Base-by-base conservation (phyloP, 306 rosid species). In the Phaseolus lunatus region DNA sequence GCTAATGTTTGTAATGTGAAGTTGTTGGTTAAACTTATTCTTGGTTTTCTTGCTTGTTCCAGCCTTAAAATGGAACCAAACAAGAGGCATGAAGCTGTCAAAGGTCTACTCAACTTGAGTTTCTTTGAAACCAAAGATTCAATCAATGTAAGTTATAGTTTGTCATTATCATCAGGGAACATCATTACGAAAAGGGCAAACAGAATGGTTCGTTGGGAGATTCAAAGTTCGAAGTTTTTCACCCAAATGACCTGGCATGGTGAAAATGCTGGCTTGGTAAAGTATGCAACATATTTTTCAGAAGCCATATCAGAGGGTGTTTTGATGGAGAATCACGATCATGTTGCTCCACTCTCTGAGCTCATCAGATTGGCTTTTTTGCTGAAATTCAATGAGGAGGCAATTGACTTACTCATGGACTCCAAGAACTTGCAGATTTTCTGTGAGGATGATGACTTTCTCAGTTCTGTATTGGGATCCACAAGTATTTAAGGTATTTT, bases 31-130 rank as follows among this genome's bases (percentile, higher is more conserved):
- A 85, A 70, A 81, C 89, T 93, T 27, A 85, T 87, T 63, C 91
- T 92, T 72, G 88, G 94, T 18, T 92, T 87, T 67, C 89, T 92
- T 37, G 87, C 93, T 20, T 80, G 74, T 74, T 87, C 92, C 18
- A 48, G 80, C 48, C 45, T 86, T n/a, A 65, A 85, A 76, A 82
- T 90, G 87, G 91, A 89, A 56, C 82, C 74, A 12, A 64, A 67
- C 5, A 82, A 75, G 73, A 84, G 97, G 67, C 91, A 62, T 19
- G 74, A 89, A 77, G 84, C 85, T 64, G 88, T 93, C 59, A 41
- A 72, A 69, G 27, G 82, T 23, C 88, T 90, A 72, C 70, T 86
- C 7, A 70, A 83, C 47, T 54, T 88, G 22, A 72, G 76, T 65
- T 85, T 89, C 35, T 13, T 52, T 44, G 88, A 85, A 83, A 80